These are phyloP conservation scores for Flueggea neowawraea DNA, from an alignment of 441 rosid genomes.

Conservation along the genomic window DNA sequence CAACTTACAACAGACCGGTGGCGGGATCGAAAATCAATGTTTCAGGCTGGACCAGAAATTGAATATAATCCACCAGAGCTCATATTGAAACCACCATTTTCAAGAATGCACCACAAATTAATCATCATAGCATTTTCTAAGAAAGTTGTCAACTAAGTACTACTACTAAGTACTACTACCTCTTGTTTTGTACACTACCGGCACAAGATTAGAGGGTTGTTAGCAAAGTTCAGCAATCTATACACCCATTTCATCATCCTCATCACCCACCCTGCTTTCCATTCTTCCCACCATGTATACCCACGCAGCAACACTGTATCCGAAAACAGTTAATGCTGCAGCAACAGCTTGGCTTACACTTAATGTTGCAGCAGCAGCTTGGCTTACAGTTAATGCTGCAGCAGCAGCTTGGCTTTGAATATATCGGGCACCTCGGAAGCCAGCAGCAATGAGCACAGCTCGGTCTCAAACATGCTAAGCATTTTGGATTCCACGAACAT, in stretches of 20 bases:
- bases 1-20: too few species aligned
- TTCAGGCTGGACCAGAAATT: too few species aligned
- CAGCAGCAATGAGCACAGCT: slow-evolving; percentile 8
- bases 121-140: slow-evolving; percentile 6
- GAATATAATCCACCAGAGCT: too few species aligned
- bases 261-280: slow-evolving; percentile 31
- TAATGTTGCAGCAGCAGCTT: too few species aligned
- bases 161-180: too few species aligned
- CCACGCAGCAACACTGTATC: slow-evolving; percentile 31
- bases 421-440: slow-evolving; percentile 24
- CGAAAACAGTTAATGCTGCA: slow-evolving; percentile 34
- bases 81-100: slow-evolving; percentile 7
- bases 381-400: too few species aligned
- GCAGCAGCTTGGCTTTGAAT: slow-evolving; percentile 14
- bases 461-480: slow-evolving; percentile 24
- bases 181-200: background rate
- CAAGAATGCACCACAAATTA: slow-evolving; percentile 19
- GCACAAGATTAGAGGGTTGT: too few species aligned
- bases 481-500: slow-evolving; percentile 32
- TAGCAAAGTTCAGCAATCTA: slow-evolving; percentile 18
- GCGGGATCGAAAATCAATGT: too few species aligned
- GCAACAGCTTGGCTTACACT: too few species aligned
- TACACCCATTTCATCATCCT: slow-evolving; percentile 20
- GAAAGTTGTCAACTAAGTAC: slow-evolving; percentile 7
- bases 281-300: slow-evolving; percentile 18